Conservation (phyloP, 2,329 filamentous ascomycete species). For the Didymella exigua region DNA sequence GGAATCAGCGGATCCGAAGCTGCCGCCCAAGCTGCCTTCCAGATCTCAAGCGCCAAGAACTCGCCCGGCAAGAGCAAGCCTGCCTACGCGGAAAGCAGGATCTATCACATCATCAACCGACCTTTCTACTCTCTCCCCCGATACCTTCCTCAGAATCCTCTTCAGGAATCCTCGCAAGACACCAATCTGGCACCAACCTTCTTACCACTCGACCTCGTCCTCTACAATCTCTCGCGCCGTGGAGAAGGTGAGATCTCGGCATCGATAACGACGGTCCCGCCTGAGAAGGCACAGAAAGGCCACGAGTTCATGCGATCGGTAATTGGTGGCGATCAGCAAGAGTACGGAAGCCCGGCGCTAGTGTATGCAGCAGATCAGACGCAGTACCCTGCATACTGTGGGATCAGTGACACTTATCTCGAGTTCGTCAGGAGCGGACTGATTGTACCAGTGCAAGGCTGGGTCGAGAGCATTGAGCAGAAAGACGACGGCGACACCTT, state of each 20-base stretch:
- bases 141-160: constrained; percentile 47
- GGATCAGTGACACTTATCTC: constrained; percentile 72
- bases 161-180: constrained; percentile 23
- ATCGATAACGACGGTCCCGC: constrained; percentile 66
- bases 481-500: background rate
- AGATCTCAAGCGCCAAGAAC: constrained; percentile 69
- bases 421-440: constrained; percentile 72
- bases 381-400: constrained; percentile 66
- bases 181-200: constrained; percentile 62
- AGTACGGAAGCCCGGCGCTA: constrained; percentile 47
- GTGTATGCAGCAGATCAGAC: constrained; percentile 49
- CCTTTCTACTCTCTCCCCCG: constrained; percentile 75
- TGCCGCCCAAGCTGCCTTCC: constrained; percentile 71
- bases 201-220: constrained; percentile 72
- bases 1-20: constrained; percentile 85
- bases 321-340: constrained; percentile 54
- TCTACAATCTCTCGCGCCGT: constrained; percentile 72
- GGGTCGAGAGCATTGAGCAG: constrained; percentile 36
- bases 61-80: constrained; percentile 50
- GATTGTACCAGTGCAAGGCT: constrained; percentile 49
- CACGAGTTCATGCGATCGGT: constrained; percentile 57
- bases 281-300: constrained; percentile 60
- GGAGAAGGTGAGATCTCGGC: constrained; percentile 64
- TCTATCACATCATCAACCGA: constrained; percentile 72
- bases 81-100: constrained; percentile 52